Evolutionary conservation across 2,329 filamentous ascomycete genomes (phyloP).

Genomic region (Ceratocystis alfenasii): DNA sequence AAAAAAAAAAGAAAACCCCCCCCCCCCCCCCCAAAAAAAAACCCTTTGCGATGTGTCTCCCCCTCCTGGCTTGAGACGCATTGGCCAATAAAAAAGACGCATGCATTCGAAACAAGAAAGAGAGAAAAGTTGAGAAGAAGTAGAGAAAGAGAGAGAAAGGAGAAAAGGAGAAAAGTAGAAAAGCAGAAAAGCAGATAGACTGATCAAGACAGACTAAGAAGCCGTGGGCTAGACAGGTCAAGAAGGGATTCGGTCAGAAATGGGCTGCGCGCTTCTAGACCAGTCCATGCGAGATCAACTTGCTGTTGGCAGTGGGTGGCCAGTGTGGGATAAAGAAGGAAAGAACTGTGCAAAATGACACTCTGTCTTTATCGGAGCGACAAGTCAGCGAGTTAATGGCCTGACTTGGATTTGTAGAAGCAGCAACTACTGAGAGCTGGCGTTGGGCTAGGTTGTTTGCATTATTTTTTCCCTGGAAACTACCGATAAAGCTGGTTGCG

Average conservation of each 20-base stretch:
- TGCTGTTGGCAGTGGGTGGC: neutral
- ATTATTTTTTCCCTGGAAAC: neutral
- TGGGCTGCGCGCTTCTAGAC: neutral
- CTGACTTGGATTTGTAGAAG: neutral
- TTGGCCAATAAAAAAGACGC: neutral
- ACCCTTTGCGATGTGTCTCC: too few relatives aligned
- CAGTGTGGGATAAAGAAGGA: neutral
- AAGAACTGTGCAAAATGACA: neutral
- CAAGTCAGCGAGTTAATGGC: neutral
- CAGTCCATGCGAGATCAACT: neutral
- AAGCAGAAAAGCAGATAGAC: neutral
- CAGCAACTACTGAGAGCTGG: neutral
- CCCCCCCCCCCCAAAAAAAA: too few relatives aligned
- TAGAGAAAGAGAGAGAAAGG: neutral
- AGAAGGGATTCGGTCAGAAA: too few relatives aligned
- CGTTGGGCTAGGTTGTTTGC: neutral
- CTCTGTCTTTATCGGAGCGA: slow-evolving; percentile 1
- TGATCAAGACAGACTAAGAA: neutral
- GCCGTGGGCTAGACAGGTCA: too few relatives aligned
- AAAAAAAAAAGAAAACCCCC: too few relatives aligned
- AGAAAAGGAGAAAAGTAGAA: neutral
- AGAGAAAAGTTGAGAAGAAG: neutral
- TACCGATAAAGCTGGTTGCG: neutral
- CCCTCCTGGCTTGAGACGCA: neutral
- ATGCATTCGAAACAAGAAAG: neutral